These are phyloP conservation scores for Plasmodium vivax DNA, from an alignment of 169 alveolate species.

Conservation along the genomic window DNA sequence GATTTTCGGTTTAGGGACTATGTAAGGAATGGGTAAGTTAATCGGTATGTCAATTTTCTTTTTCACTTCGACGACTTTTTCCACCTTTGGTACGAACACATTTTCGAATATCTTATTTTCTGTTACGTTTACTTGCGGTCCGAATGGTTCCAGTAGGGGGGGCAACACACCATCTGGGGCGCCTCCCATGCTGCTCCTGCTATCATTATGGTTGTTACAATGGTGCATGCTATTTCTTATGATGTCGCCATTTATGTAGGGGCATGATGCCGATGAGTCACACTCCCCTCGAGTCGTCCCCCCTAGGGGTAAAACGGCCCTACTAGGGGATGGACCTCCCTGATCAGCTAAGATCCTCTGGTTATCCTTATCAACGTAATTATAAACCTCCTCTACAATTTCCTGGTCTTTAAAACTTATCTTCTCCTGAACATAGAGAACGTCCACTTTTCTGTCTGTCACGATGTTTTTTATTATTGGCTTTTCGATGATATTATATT, in stretches of 20 bases:
- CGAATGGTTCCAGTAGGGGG: conserved; percentile 74
- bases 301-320: neutral
- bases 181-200: neutral
- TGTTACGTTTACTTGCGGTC: conserved; percentile 44
- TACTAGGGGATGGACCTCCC: neutral
- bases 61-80: conserved; percentile 62
- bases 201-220: neutral
- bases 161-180: conserved; percentile 37
- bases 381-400: conserved; percentile 75
- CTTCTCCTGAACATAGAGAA: conserved; percentile 51
- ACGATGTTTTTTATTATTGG: conserved; percentile 77
- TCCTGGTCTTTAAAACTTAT: conserved; percentile 77
- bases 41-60: conserved; percentile 71
- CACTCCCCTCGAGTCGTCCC: neutral
- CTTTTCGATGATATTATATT: conserved; percentile 78
- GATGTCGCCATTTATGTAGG: neutral
- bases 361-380: conserved; percentile 51
- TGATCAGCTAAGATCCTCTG: neutral
- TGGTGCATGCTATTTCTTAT: neutral
- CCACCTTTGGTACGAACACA: conserved; percentile 60
- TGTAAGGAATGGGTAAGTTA: conserved; percentile 79
- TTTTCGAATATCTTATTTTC: conserved; percentile 48
- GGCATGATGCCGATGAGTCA: conserved; percentile 6
- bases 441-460: conserved; percentile 58
- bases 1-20: conserved; percentile 81